A percentile compares a stretch with the other conserved stretches of the same genome.
phyloP scores from a whole-genome alignment of 495 filamentous ascomycete species.

The Cercophora newfieldiana region DNA sequence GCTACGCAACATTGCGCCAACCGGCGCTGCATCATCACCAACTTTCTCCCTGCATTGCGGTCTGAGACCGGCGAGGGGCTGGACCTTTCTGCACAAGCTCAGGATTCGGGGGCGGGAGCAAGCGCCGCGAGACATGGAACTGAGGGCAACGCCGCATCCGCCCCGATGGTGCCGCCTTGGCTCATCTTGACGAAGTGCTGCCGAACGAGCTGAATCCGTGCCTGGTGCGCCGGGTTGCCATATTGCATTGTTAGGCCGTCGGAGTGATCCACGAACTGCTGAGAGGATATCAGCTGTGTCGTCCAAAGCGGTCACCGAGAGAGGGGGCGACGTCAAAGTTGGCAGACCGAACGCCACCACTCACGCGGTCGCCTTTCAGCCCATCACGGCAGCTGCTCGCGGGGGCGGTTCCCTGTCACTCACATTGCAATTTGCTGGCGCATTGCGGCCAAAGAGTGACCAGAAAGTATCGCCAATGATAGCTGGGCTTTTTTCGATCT shows the following conservation, averaged over 20 bases:
- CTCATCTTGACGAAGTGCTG: constrained; percentile 31
- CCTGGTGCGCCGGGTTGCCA: constrained; percentile 45
- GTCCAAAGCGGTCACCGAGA: not conserved
- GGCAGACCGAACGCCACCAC: not conserved
- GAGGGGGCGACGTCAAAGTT: not conserved
- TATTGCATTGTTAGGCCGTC: constrained; percentile 53
- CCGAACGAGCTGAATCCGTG: constrained; percentile 35
- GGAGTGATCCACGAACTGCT: constrained; percentile 42
- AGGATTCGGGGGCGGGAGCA: not conserved
- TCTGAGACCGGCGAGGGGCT: not conserved
- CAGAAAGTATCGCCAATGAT: constrained; percentile 51
- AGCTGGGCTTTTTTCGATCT: constrained; percentile 44
- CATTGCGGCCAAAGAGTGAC: constrained; percentile 54
- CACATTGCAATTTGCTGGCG: constrained; percentile 47
- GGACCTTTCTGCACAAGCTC: not conserved
- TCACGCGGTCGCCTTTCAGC: not conserved
- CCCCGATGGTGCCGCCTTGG: constrained; percentile 17
- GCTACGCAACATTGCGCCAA: not conserved
- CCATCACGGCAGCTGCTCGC: not conserved
- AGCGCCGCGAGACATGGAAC: constrained; percentile 21
- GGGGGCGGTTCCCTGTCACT: constrained; percentile 18
- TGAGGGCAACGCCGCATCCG: constrained; percentile 17
- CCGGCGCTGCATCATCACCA: not conserved
- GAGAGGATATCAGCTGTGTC: not conserved
- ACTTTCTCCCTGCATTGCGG: not conserved